These are phyloP conservation scores for Massariosphaeria phaeospora DNA, from an alignment of 495 filamentous ascomycete genomes.

Conservation along the genomic window DNA sequence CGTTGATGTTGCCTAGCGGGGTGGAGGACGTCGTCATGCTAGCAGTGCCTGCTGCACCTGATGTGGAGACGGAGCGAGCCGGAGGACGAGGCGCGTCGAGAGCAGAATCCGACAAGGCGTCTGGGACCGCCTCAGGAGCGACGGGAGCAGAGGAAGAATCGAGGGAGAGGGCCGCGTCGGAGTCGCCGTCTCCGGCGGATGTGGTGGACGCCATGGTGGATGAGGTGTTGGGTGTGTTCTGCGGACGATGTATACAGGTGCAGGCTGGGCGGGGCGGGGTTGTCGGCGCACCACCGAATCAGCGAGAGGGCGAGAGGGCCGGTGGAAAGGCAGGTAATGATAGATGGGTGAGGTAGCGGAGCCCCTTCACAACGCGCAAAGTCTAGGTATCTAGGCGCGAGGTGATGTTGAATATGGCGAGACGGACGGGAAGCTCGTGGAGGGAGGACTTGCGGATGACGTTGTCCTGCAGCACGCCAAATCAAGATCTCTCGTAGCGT, in stretches of 20 bases:
- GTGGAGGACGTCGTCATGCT: conserved; percentile 69
- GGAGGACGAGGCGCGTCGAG: conserved; percentile 19
- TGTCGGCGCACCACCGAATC: too few species aligned
- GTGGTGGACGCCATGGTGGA: conserved; percentile 19
- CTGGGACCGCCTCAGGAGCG: conserved; percentile 10
- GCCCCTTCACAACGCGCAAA: too few species aligned
- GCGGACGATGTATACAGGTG: background rate
- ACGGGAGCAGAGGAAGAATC: conserved; percentile 7
- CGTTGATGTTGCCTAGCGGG: conserved; percentile 74
- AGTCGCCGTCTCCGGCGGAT: background rate
- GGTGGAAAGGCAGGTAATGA: too few species aligned
- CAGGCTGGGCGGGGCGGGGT: background rate
- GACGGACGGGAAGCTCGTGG: too few species aligned
- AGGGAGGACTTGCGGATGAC: too few species aligned
- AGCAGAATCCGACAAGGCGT: conserved; percentile 4
- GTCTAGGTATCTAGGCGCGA: too few species aligned
- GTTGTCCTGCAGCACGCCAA: too few species aligned
- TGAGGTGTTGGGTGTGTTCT: background rate
- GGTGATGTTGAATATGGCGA: too few species aligned
- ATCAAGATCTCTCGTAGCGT: too few species aligned
- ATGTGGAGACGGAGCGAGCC: conserved; percentile 37
- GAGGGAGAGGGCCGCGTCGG: conserved; percentile 1
- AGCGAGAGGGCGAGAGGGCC: too few species aligned
- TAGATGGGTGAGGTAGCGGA: too few species aligned
- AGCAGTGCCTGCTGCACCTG: conserved; percentile 34